Evolutionary conservation across 1,284 basidiomycete species (phyloP).

Genomic region (Xerocomus minutiporus): DNA sequence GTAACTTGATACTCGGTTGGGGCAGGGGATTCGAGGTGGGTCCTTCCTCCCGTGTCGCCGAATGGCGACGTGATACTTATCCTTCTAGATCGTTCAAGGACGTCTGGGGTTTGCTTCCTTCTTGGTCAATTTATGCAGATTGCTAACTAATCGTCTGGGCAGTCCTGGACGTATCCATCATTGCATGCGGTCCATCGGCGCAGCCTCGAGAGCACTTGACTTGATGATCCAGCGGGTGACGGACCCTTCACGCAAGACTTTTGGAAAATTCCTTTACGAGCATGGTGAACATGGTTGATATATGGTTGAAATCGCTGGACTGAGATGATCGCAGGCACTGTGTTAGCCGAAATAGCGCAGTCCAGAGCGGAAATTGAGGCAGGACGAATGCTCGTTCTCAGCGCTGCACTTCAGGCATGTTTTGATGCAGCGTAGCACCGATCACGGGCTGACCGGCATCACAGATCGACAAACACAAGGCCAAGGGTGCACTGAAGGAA

Average conservation of each 20-base stretch:
- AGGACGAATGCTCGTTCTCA: constrained; percentile 82
- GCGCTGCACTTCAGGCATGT: constrained; percentile 81
- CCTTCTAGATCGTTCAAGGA: constrained; percentile 85
- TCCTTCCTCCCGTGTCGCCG: neutral
- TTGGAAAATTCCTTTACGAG: constrained; percentile 87
- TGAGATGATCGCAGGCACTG: constrained; percentile 55
- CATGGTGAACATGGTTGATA: constrained; percentile 58
- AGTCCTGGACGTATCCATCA: constrained; percentile 96
- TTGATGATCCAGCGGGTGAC: constrained; percentile 90
- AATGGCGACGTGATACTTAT: neutral
- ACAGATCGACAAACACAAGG: constrained; percentile 83
- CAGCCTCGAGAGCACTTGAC: constrained; percentile 82
- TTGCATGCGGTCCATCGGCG: constrained; percentile 96
- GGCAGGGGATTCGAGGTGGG: constrained; percentile 85
- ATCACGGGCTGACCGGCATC: constrained; percentile 7
- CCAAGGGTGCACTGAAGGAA: constrained; percentile 95
- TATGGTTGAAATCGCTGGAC: neutral
- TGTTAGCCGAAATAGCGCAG: constrained; percentile 86
- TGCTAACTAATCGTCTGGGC: constrained; percentile 8
- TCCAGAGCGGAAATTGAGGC: constrained; percentile 91
- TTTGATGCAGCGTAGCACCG: neutral
- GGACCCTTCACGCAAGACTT: constrained; percentile 86
- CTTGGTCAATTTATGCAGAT: neutral
- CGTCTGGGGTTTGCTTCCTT: constrained; percentile 72
- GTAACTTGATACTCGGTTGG: constrained; percentile 87